Evolutionary conservation across 83 land plant genomes (phyloP), one percentile per base, ranked within the genome.

Genomic region (Thuja plicata): DNA sequence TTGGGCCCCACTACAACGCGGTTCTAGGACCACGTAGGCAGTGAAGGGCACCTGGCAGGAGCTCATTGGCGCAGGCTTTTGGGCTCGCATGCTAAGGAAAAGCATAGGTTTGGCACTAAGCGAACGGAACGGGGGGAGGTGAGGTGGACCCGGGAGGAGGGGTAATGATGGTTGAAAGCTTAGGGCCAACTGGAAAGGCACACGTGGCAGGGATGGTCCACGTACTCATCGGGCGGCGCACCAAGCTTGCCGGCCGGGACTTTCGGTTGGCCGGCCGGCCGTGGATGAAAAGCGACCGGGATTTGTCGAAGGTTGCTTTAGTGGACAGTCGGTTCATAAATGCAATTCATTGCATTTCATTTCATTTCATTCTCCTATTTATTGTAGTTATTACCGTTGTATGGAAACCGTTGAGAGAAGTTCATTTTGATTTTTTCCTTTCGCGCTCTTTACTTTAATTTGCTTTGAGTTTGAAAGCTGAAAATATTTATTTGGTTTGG

Each of bases 201-300:
- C 86, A 84, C 86, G 60, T 84, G 86, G 66, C 0, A 10, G 17
- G 7, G 38, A 11, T 46, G 86, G 86, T 84, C 86, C 86, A 84
- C 86, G 86, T 84, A 84, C 86, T 84, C 86, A 84, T 84, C 86
- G 86, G 86, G 86, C 86, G 86, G 86, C 86, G 86, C 86, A 84
- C 66, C 66, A 55, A 52, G 86, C 40, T 35, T 52, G 62, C 86
- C 86, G 85, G 85, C 40, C 82, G 86, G 86, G 62, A 84, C 85
- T 84, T 84, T 32, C 86, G 86, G 86, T 34, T 54, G 66, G 86
- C 40, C 62, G 86, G 41, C 62, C 86, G 86, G 38, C 66, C 86
- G 86, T 84, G 62, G 86, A 7, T 32, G 52, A 52, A 84, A 84
- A 54, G 86, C 86, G 62, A 84, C 48, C 86, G 7, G 15, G 86